phyloP scores from a whole-genome alignment of 2,329 filamentous ascomycete genomes.

The Colletotrichum spinosum region DNA sequence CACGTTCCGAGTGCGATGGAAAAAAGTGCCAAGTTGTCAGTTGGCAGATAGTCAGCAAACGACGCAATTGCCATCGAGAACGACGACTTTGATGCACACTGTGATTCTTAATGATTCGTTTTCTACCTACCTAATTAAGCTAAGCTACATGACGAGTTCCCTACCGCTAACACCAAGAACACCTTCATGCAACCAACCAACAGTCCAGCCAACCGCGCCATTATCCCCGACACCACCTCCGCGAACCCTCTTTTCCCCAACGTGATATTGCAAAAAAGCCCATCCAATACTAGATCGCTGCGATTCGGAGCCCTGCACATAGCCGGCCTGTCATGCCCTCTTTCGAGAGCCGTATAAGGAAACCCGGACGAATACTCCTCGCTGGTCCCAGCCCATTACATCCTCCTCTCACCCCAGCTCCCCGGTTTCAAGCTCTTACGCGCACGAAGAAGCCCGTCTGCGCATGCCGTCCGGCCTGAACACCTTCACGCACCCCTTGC shows the following conservation, averaged over 20 bases:
- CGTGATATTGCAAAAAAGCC: slow-evolving; percentile 5
- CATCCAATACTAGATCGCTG: slow-evolving; percentile 5
- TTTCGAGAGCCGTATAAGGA: slow-evolving; percentile 3
- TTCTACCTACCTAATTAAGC: slow-evolving; percentile 10
- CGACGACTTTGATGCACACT: too few relatives aligned
- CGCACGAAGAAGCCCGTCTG: slow-evolving; percentile 28
- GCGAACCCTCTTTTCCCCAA: not conserved
- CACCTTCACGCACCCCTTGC: slow-evolving; percentile 33
- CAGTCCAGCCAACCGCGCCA: not conserved
- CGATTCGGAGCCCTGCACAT: slow-evolving; percentile 14
- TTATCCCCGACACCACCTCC: slow-evolving; percentile 12
- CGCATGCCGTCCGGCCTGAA: slow-evolving; percentile 30
- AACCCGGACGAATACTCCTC: not conserved
- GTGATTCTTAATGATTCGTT: too few relatives aligned
- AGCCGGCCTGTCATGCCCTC: not conserved
- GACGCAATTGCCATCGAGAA: too few relatives aligned
- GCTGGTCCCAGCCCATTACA: slow-evolving; percentile 24
- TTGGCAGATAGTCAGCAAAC: too few relatives aligned
- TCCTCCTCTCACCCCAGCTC: slow-evolving; percentile 3
- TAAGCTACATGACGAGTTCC: not conserved
- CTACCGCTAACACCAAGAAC: slow-evolving; percentile 10
- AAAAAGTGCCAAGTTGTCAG: too few relatives aligned
- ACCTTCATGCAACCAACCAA: slow-evolving; percentile 7
- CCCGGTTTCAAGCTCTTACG: not conserved
- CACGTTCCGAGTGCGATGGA: too few relatives aligned